phyloP scores from a whole-genome alignment of 208 protist species.

The Wallacemonas collosoma region DNA sequence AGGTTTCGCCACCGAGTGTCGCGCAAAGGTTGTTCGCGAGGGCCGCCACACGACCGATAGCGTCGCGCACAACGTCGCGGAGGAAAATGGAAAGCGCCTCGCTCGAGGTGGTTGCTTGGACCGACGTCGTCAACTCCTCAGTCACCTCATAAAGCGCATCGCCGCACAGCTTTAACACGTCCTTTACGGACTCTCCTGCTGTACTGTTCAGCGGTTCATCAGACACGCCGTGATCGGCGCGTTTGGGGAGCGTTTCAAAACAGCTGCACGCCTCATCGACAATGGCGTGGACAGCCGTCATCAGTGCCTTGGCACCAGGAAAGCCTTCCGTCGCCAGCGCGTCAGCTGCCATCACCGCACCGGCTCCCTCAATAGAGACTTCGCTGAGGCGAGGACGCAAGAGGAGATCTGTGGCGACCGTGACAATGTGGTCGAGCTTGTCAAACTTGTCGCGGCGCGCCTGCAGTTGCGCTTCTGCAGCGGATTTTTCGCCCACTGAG shows the following conservation, averaged over 20 bases:
- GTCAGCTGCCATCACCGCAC: constrained; percentile 6
- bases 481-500: not conserved
- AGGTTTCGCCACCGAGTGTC: constrained; percentile 11
- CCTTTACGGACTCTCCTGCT: constrained; percentile 4
- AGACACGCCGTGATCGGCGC: not conserved
- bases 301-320: constrained; percentile 13
- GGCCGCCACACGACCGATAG: constrained; percentile 26
- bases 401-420: constrained; percentile 8
- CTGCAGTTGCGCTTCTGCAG: not conserved
- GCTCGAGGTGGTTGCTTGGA: constrained; percentile 19
- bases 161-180: constrained; percentile 7
- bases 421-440: constrained; percentile 10
- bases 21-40: constrained; percentile 20
- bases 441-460: not conserved
- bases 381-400: constrained; percentile 8
- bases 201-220: not conserved
- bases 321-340: not conserved
- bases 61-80: constrained; percentile 42
- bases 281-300: not conserved
- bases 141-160: constrained; percentile 7
- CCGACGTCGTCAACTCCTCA: constrained; percentile 5
- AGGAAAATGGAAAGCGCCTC: constrained; percentile 42
- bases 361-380: constrained; percentile 1
- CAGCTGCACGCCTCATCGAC: constrained; percentile 14
- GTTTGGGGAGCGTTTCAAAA: constrained; percentile 11